phyloP scores from a whole-genome alignment of 1,139 yeast genomes.

The Keqinozyma sinolaborantium region DNA sequence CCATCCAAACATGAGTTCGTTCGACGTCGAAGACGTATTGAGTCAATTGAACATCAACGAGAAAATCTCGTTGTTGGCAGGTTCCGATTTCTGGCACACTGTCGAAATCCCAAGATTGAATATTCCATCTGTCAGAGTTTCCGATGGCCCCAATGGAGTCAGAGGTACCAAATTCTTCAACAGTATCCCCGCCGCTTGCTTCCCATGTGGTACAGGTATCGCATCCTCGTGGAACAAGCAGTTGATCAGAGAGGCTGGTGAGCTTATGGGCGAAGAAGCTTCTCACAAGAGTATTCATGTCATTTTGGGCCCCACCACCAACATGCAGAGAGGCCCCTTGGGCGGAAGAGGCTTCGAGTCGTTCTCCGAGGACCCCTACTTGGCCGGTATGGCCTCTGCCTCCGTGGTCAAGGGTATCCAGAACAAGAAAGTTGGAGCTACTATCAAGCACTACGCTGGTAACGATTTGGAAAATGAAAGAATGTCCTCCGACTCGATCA shows the following conservation, averaged over 20 bases:
- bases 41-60: constrained; percentile 38
- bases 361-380: constrained; percentile 26
- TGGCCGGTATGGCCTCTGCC: constrained; percentile 25
- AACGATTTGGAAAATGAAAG: constrained; percentile 58
- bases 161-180: constrained; percentile 24
- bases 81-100: constrained; percentile 53
- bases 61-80: constrained; percentile 42
- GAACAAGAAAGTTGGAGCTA: constrained; percentile 42
- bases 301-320: constrained; percentile 29
- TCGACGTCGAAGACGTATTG: constrained; percentile 41
- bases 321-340: constrained; percentile 23
- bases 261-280: constrained; percentile 23
- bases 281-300: constrained; percentile 23
- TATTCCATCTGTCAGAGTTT: constrained; percentile 22
- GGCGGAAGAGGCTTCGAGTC: constrained; percentile 31
- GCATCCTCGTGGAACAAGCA: constrained; percentile 35
- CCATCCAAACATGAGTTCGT: constrained; percentile 7
- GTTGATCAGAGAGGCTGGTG: constrained; percentile 19
- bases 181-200: constrained; percentile 23
- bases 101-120: constrained; percentile 37
- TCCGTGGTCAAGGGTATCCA: constrained; percentile 25
- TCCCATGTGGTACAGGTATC: constrained; percentile 27
- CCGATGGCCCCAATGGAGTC: constrained; percentile 28
- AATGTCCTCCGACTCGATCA: constrained; percentile 38
- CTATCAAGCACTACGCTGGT: constrained; percentile 55